phyloP scores from a whole-genome alignment of 257 asterid species.

The Solanum chaucha region DNA sequence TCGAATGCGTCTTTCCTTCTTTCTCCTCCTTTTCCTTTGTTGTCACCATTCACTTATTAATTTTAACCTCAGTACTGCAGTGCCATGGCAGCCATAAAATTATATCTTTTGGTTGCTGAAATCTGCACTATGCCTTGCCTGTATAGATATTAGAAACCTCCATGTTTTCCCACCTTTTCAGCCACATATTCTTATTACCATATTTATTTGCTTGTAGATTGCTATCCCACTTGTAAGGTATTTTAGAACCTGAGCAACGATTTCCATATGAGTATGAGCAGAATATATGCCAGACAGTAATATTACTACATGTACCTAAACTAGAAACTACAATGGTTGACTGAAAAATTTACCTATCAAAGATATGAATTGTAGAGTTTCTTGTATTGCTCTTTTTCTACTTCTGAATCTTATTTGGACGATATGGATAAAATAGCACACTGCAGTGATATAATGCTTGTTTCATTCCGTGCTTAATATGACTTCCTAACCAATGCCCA shows the following conservation, averaged over 20 bases:
- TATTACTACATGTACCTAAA: background rate
- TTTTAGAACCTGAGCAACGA: background rate
- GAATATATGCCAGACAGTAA: background rate
- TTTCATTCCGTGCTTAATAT: background rate
- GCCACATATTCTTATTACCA: background rate
- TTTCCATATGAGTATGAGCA: background rate
- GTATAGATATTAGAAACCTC: background rate
- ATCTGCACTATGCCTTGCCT: background rate
- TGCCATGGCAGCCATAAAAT: background rate
- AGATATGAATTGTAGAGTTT: background rate
- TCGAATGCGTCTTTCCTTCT: background rate
- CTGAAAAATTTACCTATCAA: background rate
- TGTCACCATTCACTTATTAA: background rate
- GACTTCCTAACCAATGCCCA: background rate
- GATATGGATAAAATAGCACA: background rate
- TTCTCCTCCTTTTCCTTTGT: background rate
- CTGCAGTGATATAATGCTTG: background rate
- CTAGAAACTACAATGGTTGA: background rate
- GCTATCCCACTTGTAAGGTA: background rate
- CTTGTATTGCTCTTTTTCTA: background rate
- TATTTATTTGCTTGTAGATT: background rate
- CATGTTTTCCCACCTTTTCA: background rate
- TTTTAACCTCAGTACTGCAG: background rate
- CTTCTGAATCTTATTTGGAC: background rate
- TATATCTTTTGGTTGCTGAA: background rate